These are phyloP conservation scores for Filobasidium uniguttulatum DNA, from an alignment of 1,284 basidiomycete genomes.

Conservation along the genomic window DNA sequence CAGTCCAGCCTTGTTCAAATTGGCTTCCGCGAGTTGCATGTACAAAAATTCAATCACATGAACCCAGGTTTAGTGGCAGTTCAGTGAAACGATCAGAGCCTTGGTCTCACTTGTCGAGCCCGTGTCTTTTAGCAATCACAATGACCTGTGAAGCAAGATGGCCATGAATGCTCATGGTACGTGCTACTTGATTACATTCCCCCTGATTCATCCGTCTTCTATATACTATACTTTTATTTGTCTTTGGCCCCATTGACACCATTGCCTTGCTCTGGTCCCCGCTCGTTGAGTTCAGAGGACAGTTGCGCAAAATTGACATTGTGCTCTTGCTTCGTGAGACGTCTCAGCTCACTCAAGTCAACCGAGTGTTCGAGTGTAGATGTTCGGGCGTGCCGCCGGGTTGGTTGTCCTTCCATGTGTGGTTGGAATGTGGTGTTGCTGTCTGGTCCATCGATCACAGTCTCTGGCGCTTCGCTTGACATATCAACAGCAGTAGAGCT, in stretches of 20 bases:
- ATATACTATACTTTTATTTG: not conserved
- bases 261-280: not conserved
- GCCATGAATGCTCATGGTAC: too few relatives aligned
- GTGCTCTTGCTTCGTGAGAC: not conserved
- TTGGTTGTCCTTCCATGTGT: not conserved
- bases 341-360: not conserved
- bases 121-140: too few relatives aligned
- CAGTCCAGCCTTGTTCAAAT: too few relatives aligned
- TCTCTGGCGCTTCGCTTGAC: constrained; percentile 4
- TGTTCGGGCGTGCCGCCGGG: constrained; percentile 3
- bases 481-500: too few relatives aligned
- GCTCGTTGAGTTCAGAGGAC: not conserved
- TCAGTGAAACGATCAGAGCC: too few relatives aligned
- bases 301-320: not conserved
- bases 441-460: not conserved
- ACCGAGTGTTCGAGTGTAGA: constrained; percentile 3
- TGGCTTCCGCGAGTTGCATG: too few relatives aligned
- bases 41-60: too few relatives aligned
- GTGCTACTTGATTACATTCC: too few relatives aligned
- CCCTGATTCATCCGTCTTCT: too few relatives aligned
- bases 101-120: too few relatives aligned
- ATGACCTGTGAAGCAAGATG: too few relatives aligned
- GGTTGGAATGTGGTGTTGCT: not conserved
- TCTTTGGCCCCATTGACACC: not conserved
- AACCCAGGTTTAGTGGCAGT: too few relatives aligned